Evolutionary conservation across 2,329 filamentous ascomycete species (phyloP).

Genomic region (Penicillium sp.): DNA sequence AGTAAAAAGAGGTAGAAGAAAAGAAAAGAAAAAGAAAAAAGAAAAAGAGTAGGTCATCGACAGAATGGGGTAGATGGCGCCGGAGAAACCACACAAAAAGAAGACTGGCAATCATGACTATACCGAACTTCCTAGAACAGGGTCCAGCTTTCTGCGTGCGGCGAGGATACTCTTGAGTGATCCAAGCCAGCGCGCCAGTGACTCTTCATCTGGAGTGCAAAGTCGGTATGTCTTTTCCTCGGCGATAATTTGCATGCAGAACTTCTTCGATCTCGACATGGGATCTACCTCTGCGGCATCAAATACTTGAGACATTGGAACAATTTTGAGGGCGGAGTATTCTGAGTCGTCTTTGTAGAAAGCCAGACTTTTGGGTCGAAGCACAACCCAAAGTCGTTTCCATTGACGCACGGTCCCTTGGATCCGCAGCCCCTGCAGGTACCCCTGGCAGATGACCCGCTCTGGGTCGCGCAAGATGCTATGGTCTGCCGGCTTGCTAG

Average conservation of each 20-base stretch:
- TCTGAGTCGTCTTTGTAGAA: conserved; percentile 93
- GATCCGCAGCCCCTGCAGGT: conserved; percentile 80
- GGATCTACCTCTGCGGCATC: conserved; percentile 92
- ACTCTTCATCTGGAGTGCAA: conserved; percentile 77
- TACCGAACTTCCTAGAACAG: conserved; percentile 16
- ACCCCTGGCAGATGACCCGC: conserved; percentile 90
- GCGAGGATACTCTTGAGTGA: conserved; percentile 74
- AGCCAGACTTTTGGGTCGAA: conserved; percentile 80
- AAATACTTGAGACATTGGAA: conserved; percentile 76
- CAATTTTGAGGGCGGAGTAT: conserved; percentile 81
- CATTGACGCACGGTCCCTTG: conserved; percentile 82
- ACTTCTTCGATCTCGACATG: conserved; percentile 76
- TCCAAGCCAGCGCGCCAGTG: conserved; percentile 79
- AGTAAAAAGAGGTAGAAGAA: conserved; percentile 1
- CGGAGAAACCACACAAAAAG: too few relatives aligned
- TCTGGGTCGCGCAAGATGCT: conserved; percentile 68
- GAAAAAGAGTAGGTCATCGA: background rate
- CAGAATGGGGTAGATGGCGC: background rate
- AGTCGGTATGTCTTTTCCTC: conserved; percentile 85
- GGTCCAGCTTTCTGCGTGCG: conserved; percentile 36
- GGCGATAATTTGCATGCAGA: conserved; percentile 89
- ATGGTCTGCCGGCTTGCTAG: conserved; percentile 60
- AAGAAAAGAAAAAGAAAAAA: conserved; percentile 2
- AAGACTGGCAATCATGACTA: background rate
- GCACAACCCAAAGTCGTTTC: conserved; percentile 92